Evolutionary conservation across 148 eudicot species (phyloP).

Genomic region (Persicaria maculosa): DNA sequence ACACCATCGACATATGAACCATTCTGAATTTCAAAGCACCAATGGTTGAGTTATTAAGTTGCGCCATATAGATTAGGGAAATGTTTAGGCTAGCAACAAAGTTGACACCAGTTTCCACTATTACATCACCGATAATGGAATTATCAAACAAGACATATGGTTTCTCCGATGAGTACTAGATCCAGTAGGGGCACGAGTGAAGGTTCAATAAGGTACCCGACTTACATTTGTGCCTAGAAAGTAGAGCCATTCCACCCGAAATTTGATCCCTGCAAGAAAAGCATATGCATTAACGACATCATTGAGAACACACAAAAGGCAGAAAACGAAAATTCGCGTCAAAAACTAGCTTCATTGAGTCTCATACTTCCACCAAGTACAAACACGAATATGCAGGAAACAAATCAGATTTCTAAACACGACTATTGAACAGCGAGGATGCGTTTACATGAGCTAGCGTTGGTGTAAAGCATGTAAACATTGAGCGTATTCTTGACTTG

Average conservation of each 20-base stretch:
- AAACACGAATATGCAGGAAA: not conserved
- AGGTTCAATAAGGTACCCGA: not conserved
- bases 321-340: not conserved
- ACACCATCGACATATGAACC: not conserved
- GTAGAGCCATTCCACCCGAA: slow-evolving; percentile 13
- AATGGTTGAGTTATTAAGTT: not conserved
- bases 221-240: slow-evolving; percentile 2
- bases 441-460: slow-evolving; percentile 36
- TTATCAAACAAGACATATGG: not conserved
- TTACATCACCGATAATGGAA: not conserved
- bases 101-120: not conserved
- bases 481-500: slow-evolving; percentile 74
- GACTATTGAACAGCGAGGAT: slow-evolving; percentile 5
- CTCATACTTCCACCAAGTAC: not conserved
- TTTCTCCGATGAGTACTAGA: not conserved
- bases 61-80: not conserved
- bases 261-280: not conserved
- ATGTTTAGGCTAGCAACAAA: slow-evolving; percentile 8
- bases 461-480: slow-evolving; percentile 98
- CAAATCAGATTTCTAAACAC: not conserved
- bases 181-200: not conserved
- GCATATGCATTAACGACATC: not conserved
- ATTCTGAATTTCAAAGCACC: not conserved
- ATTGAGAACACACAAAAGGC: not conserved
- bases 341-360: not conserved